phyloP scores from a whole-genome alignment of 2,329 filamentous ascomycete genomes.

The Beauveria medogensis region DNA sequence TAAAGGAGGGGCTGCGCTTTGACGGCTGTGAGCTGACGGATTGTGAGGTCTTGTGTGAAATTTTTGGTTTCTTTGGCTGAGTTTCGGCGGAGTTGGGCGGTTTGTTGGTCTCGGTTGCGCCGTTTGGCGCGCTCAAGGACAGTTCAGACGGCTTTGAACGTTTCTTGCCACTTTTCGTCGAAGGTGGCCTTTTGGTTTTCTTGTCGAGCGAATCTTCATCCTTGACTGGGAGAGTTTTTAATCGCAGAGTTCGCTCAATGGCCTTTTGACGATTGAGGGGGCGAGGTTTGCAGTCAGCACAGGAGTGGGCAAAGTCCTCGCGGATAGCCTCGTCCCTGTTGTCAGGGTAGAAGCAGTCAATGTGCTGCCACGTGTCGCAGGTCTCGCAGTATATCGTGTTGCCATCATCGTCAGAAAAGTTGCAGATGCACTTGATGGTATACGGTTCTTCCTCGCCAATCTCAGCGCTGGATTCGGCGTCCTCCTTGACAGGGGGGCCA shows the following conservation, averaged over 20 bases:
- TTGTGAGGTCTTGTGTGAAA: slow-evolving; percentile 68
- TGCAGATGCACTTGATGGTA: slow-evolving; percentile 97
- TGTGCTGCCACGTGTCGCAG: slow-evolving; percentile 98
- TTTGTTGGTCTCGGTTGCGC: slow-evolving; percentile 48
- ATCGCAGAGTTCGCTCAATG: slow-evolving; percentile 59
- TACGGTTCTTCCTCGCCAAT: slow-evolving; percentile 68
- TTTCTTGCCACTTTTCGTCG: slow-evolving; percentile 87
- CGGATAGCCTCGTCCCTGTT: slow-evolving; percentile 65
- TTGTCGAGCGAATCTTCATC: slow-evolving; percentile 52
- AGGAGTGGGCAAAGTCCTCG: slow-evolving; percentile 71
- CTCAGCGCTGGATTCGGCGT: slow-evolving; percentile 41
- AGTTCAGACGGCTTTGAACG: slow-evolving; percentile 57
- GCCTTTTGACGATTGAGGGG: slow-evolving; percentile 66
- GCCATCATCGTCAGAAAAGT: slow-evolving; percentile 89
- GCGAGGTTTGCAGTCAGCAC: slow-evolving; percentile 79
- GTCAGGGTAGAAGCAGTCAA: slow-evolving; percentile 83
- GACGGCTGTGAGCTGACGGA: slow-evolving; percentile 64
- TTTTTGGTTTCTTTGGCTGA: slow-evolving; percentile 73
- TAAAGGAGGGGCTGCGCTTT: slow-evolving; percentile 56
- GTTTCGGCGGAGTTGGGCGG: slow-evolving; percentile 36
- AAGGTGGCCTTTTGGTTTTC: slow-evolving; percentile 63
- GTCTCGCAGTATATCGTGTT: slow-evolving; percentile 94
- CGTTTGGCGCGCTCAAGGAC: slow-evolving; percentile 58
- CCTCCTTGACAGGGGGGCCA: slow-evolving; percentile 29
- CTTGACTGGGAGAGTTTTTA: slow-evolving; percentile 33